Evolutionary conservation across 2,329 filamentous ascomycete species (phyloP).

Genomic region (Didymella pinodella): DNA sequence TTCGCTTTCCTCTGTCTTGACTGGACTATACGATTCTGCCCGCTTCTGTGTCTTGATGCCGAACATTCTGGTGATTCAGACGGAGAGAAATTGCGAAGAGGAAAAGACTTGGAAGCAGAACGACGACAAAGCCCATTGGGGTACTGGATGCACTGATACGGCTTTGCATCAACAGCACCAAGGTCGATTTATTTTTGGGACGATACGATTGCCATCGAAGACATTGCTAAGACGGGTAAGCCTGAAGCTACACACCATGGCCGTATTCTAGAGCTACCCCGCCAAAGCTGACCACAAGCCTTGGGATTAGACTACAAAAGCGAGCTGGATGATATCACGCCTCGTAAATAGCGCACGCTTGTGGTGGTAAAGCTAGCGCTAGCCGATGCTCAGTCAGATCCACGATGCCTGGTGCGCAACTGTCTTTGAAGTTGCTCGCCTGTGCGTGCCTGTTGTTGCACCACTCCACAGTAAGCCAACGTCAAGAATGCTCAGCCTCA

Average conservation of each 20-base stretch:
- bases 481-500: constrained; percentile 4
- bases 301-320: constrained; percentile 11
- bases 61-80: constrained; percentile 25
- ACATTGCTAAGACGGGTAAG: constrained; percentile 12
- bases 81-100: not conserved
- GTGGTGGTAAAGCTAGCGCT: constrained; percentile 31
- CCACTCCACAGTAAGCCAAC: not conserved
- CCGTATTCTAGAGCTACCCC: constrained; percentile 26
- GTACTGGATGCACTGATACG: not conserved
- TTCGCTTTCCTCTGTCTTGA: constrained; percentile 30
- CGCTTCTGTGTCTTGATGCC: constrained; percentile 28
- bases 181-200: constrained; percentile 17
- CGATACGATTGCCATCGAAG: not conserved
- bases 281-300: constrained; percentile 26
- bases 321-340: constrained; percentile 17
- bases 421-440: not conserved
- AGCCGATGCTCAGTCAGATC: constrained; percentile 11
- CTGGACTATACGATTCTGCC: constrained; percentile 21
- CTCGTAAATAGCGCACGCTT: constrained; percentile 20
- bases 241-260: constrained; percentile 19
- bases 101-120: not conserved
- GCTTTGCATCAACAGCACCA: not conserved
- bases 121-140: not conserved
- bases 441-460: not conserved
- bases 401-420: constrained; percentile 7